Evolutionary conservation across 2,329 filamentous ascomycete genomes (phyloP).

Genomic region (Tolypocladium amazonense): DNA sequence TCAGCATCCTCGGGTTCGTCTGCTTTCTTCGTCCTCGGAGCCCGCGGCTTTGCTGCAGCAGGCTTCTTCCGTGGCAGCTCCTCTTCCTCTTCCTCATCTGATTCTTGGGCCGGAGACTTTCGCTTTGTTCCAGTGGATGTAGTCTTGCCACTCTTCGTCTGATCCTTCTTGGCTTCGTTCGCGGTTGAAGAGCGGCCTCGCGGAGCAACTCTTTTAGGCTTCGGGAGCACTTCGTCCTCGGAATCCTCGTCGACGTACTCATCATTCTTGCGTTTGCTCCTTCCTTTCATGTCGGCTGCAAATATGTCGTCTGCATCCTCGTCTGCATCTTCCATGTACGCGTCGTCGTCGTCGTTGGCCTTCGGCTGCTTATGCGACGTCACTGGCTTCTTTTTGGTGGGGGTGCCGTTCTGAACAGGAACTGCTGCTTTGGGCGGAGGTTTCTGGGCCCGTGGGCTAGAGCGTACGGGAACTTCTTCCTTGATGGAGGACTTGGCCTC

Average conservation of each 20-base stretch:
- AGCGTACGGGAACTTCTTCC: constrained; percentile 35
- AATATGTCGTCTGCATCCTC: constrained; percentile 74
- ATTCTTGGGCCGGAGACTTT: constrained; percentile 44
- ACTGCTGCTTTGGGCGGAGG: constrained; percentile 17
- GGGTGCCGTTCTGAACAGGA: constrained; percentile 16
- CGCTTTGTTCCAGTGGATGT: constrained; percentile 38
- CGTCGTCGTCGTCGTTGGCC: constrained; percentile 42
- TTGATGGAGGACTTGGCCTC: constrained; percentile 26
- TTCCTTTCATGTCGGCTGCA: constrained; percentile 56
- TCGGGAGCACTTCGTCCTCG: constrained; percentile 56
- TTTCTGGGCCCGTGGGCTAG: constrained; percentile 40
- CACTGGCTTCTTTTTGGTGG: constrained; percentile 30
- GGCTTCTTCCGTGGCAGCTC: constrained; percentile 47
- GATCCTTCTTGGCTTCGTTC: constrained; percentile 10
- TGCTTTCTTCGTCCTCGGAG: constrained; percentile 52
- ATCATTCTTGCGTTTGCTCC: constrained; percentile 59
- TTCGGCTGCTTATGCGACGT: constrained; percentile 29
- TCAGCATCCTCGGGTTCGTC: constrained; percentile 59
- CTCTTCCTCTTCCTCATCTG: constrained; percentile 47
- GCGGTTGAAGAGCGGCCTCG: constrained; percentile 20
- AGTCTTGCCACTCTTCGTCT: constrained; percentile 18
- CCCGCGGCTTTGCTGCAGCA: constrained; percentile 45
- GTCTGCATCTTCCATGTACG: constrained; percentile 56
- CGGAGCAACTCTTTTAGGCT: constrained; percentile 46
- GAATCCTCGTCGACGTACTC: constrained; percentile 65